A percentile compares a stretch with the other conserved stretches of the same genome.
Conservation (phyloP, 208 protist species). For the Acanthamoeba triangularis region DNA sequence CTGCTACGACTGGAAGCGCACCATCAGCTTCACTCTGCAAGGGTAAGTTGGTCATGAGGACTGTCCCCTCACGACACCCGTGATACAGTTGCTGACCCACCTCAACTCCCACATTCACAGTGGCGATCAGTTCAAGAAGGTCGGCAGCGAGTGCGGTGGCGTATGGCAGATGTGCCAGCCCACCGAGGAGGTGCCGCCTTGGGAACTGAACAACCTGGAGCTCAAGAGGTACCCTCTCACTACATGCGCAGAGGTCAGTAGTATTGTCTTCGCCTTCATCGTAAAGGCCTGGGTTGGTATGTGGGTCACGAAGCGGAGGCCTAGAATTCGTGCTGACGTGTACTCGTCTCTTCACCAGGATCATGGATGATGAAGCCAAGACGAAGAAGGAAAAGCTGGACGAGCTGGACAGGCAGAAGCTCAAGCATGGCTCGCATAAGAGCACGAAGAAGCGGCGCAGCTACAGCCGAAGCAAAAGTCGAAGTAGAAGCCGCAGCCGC, state of each 20-base stretch:
- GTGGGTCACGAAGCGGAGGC: no score
- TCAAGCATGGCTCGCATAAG: no score
- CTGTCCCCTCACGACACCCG: neutral
- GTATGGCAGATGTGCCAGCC: constrained; percentile 40
- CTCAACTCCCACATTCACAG: neutral
- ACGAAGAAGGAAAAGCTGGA: no score
- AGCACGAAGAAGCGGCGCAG: neutral
- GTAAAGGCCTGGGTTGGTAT: neutral
- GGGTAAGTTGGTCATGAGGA: neutral
- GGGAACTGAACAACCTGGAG: constrained; percentile 29
- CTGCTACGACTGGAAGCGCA: constrained; percentile 30
- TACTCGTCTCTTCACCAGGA: no score
- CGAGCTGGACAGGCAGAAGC: no score
- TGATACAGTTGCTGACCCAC: neutral
- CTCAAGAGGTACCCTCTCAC: constrained; percentile 19
- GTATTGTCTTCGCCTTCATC: neutral
- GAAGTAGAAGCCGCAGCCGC: neutral
- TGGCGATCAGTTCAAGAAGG: constrained; percentile 55
- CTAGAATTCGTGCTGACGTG: no score
- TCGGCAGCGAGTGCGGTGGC: constrained; percentile 11
- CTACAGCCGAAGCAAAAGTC: neutral
- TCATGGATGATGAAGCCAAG: neutral
- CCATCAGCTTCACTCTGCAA: constrained; percentile 45
- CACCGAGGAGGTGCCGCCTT: neutral
- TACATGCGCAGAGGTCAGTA: neutral